Evolutionary conservation across 1,284 basidiomycete genomes (phyloP).

Genomic region (Rhodotorula sp.): DNA sequence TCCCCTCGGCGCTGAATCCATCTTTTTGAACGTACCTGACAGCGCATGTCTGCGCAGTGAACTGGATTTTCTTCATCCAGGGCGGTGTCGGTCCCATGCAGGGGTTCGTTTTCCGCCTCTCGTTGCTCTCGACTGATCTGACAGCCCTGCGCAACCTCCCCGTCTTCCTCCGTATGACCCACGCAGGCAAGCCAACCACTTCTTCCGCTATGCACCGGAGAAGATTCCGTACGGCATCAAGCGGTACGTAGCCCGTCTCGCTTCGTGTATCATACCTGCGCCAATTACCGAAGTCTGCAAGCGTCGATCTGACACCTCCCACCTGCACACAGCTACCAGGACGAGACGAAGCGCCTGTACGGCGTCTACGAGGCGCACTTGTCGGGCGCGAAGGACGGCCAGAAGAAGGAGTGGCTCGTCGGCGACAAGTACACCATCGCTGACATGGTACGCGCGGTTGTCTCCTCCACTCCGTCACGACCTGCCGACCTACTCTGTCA

Average conservation of each 20-base stretch:
- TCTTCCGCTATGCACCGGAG: slow-evolving; percentile 41
- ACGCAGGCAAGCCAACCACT: slow-evolving; percentile 35
- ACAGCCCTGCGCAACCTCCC: not conserved
- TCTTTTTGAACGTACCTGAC: too few species aligned
- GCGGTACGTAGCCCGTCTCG: slow-evolving; percentile 5
- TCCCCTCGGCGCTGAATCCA: too few species aligned
- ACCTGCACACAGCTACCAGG: slow-evolving; percentile 20
- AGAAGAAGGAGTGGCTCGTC: slow-evolving; percentile 34
- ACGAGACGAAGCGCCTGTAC: slow-evolving; percentile 38
- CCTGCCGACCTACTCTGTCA: not conserved
- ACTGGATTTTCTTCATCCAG: slow-evolving; percentile 32
- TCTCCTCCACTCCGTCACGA: not conserved
- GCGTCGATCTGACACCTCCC: not conserved
- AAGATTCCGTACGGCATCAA: slow-evolving; percentile 39
- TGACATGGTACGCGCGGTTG: slow-evolving; percentile 16
- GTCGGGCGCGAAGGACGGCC: slow-evolving; percentile 26
- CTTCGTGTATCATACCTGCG: too few species aligned
- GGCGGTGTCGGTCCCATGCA: slow-evolving; percentile 33
- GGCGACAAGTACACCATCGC: slow-evolving; percentile 39
- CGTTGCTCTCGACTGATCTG: not conserved
- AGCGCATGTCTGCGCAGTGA: not conserved
- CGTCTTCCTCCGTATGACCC: not conserved
- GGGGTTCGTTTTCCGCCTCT: not conserved
- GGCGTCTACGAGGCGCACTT: slow-evolving; percentile 36
- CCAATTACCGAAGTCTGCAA: too few species aligned